phyloP scores from a whole-genome alignment of 2,329 filamentous ascomycete species.

The Fusarium sp. region DNA sequence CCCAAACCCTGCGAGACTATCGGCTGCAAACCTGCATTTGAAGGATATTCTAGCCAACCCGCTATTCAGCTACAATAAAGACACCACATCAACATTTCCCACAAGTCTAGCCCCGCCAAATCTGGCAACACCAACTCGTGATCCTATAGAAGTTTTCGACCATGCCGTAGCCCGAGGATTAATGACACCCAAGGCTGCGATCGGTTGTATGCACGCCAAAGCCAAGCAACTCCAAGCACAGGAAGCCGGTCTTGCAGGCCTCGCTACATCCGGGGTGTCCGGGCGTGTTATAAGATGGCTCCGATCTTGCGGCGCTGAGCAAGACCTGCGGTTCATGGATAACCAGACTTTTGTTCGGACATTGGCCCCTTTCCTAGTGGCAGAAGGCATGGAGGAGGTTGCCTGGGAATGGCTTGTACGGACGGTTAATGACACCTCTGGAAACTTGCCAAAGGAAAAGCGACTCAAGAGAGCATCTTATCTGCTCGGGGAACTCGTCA shows the following conservation, averaged over 20 bases:
- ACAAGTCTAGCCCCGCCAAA: conserved; percentile 23
- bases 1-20: conserved; percentile 51
- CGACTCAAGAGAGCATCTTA: conserved; percentile 49
- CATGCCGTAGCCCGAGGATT: conserved; percentile 66
- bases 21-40: conserved; percentile 61
- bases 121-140: conserved; percentile 42
- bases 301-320: conserved; percentile 62
- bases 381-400: conserved; percentile 64
- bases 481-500: conserved; percentile 58
- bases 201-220: conserved; percentile 65
- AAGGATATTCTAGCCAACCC: conserved; percentile 69
- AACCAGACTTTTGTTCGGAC: conserved; percentile 54
- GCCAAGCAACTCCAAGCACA: conserved; percentile 56
- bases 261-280: conserved; percentile 60
- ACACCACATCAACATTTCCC: conserved; percentile 37
- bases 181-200: conserved; percentile 66
- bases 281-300: conserved; percentile 66
- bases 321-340: conserved; percentile 60
- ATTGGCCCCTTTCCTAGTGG: conserved; percentile 64
- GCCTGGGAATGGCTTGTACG: conserved; percentile 66
- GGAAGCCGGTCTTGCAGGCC: conserved; percentile 42
- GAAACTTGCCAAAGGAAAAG: conserved; percentile 36
- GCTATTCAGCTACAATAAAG: conserved; percentile 59
- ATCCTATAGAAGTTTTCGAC: conserved; percentile 68
- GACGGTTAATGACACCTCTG: conserved; percentile 51